These are phyloP conservation scores for Senna siamea DNA, from an alignment of 306 rosid genomes.

Conservation along the genomic window DNA sequence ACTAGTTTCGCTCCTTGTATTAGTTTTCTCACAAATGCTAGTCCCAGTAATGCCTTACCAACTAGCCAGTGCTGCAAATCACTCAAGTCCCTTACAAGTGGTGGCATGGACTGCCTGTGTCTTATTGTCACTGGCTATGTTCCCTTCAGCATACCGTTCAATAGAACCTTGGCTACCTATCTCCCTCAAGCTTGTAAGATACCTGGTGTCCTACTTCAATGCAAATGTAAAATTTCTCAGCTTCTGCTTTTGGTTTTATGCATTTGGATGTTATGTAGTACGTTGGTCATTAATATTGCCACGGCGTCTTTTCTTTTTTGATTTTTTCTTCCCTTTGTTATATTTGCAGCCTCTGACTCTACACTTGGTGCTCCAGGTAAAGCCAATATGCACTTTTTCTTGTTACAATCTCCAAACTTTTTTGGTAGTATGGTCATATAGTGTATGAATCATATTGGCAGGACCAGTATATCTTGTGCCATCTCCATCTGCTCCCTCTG, in stretches of 20 bases:
- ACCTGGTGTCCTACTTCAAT: conserved; percentile 76
- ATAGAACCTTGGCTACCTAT: conserved; percentile 66
- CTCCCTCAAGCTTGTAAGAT: conserved; percentile 90
- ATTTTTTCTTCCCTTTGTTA: background rate
- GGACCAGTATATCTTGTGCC: conserved; percentile 64
- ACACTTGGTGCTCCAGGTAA: conserved; percentile 85
- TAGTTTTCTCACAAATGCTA: conserved; percentile 64
- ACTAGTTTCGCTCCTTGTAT: conserved; percentile 66
- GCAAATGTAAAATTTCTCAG: conserved; percentile 45
- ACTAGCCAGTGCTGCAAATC: conserved; percentile 64
- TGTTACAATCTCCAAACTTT: no score
- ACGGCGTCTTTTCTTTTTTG: background rate
- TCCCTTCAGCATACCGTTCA: conserved; percentile 70
- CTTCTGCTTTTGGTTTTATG: background rate
- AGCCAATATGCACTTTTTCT: conserved; percentile 4
- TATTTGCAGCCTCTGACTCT: conserved; percentile 60
- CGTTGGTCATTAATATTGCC: background rate
- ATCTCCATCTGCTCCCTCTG: conserved; percentile 55
- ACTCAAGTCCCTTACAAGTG: conserved; percentile 53
- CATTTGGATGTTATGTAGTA: background rate
- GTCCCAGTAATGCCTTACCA: conserved; percentile 63
- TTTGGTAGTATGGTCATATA: no score
- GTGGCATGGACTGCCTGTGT: conserved; percentile 69
- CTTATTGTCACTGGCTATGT: conserved; percentile 55
- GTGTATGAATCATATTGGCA: conserved; percentile 34